Evolutionary conservation across 2,329 filamentous ascomycete species (phyloP).

Genomic region (Periconia sp.): DNA sequence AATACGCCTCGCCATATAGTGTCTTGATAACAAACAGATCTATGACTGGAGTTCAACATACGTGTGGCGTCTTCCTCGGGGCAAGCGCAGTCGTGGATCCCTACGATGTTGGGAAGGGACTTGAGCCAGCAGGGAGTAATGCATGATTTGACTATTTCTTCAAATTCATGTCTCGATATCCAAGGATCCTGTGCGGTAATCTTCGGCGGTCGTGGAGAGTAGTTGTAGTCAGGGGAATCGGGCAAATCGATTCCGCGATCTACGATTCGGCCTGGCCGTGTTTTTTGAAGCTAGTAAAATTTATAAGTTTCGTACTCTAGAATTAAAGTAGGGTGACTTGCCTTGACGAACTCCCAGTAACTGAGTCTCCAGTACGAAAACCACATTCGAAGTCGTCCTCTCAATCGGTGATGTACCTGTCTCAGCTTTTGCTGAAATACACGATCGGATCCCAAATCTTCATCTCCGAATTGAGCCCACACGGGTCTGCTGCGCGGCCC

Average conservation of each 20-base stretch:
- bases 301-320: neutral
- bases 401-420: neutral
- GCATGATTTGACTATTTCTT: slow-evolving; percentile 3
- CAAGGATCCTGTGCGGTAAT: slow-evolving; percentile 1
- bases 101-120: neutral
- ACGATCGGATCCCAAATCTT: neutral
- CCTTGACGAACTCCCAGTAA: neutral
- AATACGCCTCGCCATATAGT: too few species aligned
- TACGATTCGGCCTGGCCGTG: neutral
- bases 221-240: neutral
- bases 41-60: too few species aligned
- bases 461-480: neutral
- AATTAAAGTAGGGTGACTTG: neutral
- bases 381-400: neutral
- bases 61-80: neutral
- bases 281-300: neutral
- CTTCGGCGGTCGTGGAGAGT: neutral
- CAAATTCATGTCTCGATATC: slow-evolving; percentile 1
- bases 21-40: too few species aligned
- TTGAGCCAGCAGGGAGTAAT: neutral
- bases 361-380: neutral
- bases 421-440: neutral
- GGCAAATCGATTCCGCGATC: slow-evolving; percentile 1
- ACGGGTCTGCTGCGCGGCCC: neutral
- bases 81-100: neutral